Evolutionary conservation across 2,329 filamentous ascomycete genomes (phyloP), one percentile per base, ranked within the genome.

Genomic region (Pseudogymnoascus sp.): DNA sequence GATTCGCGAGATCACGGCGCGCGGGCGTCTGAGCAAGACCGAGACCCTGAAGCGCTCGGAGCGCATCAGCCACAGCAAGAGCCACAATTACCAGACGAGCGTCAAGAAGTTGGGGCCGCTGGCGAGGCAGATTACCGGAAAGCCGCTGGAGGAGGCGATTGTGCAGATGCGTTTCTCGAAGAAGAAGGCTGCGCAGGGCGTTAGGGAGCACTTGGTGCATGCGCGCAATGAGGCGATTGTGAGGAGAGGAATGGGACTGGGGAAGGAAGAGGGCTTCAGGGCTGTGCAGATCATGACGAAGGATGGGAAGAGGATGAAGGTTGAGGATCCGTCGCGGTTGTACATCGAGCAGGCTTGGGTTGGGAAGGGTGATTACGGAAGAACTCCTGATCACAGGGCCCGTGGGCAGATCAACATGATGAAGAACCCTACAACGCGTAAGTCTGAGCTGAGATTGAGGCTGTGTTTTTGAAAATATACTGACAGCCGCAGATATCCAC

Each of bases 321-420:
- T 96, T 23, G 76, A 76, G 31, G 89, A 97, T 71, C 86, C 87
- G 1, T 89, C 89, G n/a, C 83, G 84, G 64, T 88, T 97, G 67
- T 99, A 97, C 75, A 83, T 99, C 68, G 89, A 92, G 62, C 86
- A 97, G 77, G 91, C 92, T 4, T 99, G 93, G 93, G 91, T 96
- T 50, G 91, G 90, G 62, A 87, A 89, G 67, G 90, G 91, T 0
- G 80, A 82, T 1, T 88, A 80, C 64, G 76, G 74, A 25, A 77
- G 76, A 65, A 78, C 80, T 53, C 78, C 84, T 5, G 88, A 92
- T 68, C 88, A 87, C 75, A 86, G 93, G 66, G 92, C 91, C 2
- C 83, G 90, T 72, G 91, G 91, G 35, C 80, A 83, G 63, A 83
- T 88, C 67, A 84, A 89, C 70, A 75, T 84, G 35, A 80, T 94